Conservation (phyloP, 345 rosid species). For the Pugionium cornutum region DNA sequence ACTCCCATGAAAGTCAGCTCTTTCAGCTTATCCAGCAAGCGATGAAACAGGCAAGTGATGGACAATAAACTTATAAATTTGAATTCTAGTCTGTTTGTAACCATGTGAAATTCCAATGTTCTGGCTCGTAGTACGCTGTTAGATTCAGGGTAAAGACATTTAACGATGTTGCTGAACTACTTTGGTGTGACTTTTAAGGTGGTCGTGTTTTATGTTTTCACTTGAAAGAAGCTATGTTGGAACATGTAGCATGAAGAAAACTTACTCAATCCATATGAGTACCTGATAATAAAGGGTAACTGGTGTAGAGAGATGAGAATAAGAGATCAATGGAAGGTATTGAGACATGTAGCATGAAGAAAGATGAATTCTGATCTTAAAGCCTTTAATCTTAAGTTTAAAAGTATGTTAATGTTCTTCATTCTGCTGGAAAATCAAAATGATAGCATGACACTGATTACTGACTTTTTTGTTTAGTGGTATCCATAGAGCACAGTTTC, state of each 20-base stretch:
- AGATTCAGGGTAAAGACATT: constrained; percentile 18
- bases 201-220: constrained; percentile 3
- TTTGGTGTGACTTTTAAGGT: constrained; percentile 19
- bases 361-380: too few relatives aligned
- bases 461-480: too few relatives aligned
- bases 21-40: constrained; percentile 88
- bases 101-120: constrained; percentile 12
- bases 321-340: too few relatives aligned
- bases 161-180: constrained; percentile 20
- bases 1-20: constrained; percentile 96
- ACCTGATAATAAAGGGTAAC: too few relatives aligned
- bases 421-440: too few relatives aligned
- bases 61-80: constrained; percentile 7
- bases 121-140: constrained; percentile 28
- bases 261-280: too few relatives aligned
- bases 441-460: too few relatives aligned
- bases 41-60: constrained; percentile 43
- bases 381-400: too few relatives aligned
- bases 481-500: too few relatives aligned
- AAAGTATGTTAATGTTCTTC: too few relatives aligned
- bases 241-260: neutral
- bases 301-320: too few relatives aligned
- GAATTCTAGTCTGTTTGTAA: constrained; percentile 31
- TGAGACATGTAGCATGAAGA: too few relatives aligned
- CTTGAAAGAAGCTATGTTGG: neutral